Evolutionary conservation across 768 basidiomycete genomes (phyloP).

Genomic region (Leucocoprinus sp.): DNA sequence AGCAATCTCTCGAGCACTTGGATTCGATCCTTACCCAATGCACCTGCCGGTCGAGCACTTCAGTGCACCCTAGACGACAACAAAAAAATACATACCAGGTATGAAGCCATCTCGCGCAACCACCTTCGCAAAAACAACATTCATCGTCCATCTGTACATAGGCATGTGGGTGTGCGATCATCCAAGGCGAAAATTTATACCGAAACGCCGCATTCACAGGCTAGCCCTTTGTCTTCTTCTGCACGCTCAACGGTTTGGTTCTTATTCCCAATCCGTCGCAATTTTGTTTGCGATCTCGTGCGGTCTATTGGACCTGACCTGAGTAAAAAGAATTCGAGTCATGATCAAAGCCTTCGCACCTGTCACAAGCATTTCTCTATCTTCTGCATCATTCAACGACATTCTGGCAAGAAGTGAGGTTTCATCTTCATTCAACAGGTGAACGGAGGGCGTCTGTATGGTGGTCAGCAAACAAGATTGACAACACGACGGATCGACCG

Average conservation of each 20-base stretch:
- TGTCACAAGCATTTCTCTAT: background rate
- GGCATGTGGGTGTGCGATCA: background rate
- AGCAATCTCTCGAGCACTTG: background rate
- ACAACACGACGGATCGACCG: background rate
- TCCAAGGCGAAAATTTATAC: constrained; percentile 26
- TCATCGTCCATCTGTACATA: constrained; percentile 45
- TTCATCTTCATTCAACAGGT: background rate
- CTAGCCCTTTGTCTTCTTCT: constrained; percentile 30
- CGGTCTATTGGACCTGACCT: too few relatives aligned
- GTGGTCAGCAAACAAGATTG: background rate
- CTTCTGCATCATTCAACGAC: constrained; percentile 1
- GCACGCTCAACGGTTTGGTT: background rate
- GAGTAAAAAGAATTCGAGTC: background rate
- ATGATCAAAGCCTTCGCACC: background rate
- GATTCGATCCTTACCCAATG: constrained; percentile 43
- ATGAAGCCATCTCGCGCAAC: constrained; percentile 71
- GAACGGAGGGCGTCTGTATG: background rate
- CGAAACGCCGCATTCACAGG: constrained; percentile 64
- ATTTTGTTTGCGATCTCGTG: too few relatives aligned
- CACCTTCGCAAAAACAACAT: constrained; percentile 57
- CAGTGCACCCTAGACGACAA: background rate
- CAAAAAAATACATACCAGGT: constrained; percentile 44
- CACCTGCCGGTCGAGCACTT: constrained; percentile 31
- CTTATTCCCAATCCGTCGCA: too few relatives aligned
- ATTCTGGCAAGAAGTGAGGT: constrained; percentile 5